Evolutionary conservation across 2,329 filamentous ascomycete species (phyloP).

Genomic region (Fusarium temperatum): DNA sequence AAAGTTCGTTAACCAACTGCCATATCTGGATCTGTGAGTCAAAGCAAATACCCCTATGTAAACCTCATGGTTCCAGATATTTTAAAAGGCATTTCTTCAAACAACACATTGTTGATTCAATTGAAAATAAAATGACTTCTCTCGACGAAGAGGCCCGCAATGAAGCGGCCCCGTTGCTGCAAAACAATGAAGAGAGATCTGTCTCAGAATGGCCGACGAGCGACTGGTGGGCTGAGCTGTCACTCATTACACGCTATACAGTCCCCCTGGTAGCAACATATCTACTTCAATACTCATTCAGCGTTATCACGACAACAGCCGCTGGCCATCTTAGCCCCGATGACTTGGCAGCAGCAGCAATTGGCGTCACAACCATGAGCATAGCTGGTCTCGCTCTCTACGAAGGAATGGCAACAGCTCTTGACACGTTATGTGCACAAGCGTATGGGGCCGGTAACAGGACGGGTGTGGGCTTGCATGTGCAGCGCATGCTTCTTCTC

Average conservation of each 20-base stretch:
- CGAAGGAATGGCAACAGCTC: constrained; percentile 42
- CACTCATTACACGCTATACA: constrained; percentile 42
- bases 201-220: background rate
- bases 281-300: constrained; percentile 63
- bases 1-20: background rate
- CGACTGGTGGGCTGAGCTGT: constrained; percentile 23
- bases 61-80: background rate
- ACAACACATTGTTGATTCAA: background rate
- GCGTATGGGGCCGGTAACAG: constrained; percentile 51
- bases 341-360: constrained; percentile 61
- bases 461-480: constrained; percentile 59
- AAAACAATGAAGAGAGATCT: background rate
- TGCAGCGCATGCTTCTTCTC: constrained; percentile 62
- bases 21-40: background rate
- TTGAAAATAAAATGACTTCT: background rate
- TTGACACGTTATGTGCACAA: constrained; percentile 41
- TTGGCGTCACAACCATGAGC: constrained; percentile 63
- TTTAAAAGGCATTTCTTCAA: background rate
- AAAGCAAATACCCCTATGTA: background rate
- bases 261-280: constrained; percentile 62
- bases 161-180: constrained; percentile 30
- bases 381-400: constrained; percentile 60
- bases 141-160: background rate
- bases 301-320: constrained; percentile 60
- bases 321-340: constrained; percentile 62